phyloP scores from a whole-genome alignment of 495 filamentous ascomycete genomes.

The Talaromyces thailandensis region DNA sequence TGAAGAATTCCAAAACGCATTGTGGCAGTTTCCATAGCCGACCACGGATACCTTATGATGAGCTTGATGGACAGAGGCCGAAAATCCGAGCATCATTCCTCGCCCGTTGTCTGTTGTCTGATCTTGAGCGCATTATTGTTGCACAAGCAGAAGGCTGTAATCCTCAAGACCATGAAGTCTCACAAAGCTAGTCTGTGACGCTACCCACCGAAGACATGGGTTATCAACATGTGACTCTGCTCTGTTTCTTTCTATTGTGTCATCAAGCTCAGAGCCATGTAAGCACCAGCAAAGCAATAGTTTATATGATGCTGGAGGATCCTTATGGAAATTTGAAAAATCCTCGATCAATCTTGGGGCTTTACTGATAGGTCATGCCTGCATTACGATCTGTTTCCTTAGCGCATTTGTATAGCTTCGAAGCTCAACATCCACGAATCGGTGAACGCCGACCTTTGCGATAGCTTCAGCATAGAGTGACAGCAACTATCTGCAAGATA shows the following conservation, averaged over 20 bases:
- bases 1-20: slow-evolving; percentile 18
- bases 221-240: slow-evolving; percentile 28
- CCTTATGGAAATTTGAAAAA: too few relatives aligned
- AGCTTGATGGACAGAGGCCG: slow-evolving; percentile 25
- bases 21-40: slow-evolving; percentile 26
- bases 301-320: slow-evolving; percentile 39
- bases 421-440: too few relatives aligned
- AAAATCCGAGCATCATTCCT: slow-evolving; percentile 47
- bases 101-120: slow-evolving; percentile 25
- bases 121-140: slow-evolving; percentile 37
- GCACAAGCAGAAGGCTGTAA: slow-evolving; percentile 20
- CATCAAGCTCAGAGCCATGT: slow-evolving; percentile 22
- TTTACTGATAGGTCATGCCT: too few relatives aligned
- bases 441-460: too few relatives aligned
- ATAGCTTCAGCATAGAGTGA: too few relatives aligned
- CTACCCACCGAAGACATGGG: slow-evolving; percentile 24
- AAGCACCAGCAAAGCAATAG: slow-evolving; percentile 35
- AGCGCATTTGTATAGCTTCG: too few relatives aligned
- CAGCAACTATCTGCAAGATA: too few relatives aligned
- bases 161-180: neutral
- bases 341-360: too few relatives aligned
- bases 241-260: slow-evolving; percentile 27
- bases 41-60: slow-evolving; percentile 30
- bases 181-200: slow-evolving; percentile 36
- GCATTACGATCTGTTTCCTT: too few relatives aligned